Conservation (phyloP, 345 rosid genomes). For the Lepidium didymum region DNA sequence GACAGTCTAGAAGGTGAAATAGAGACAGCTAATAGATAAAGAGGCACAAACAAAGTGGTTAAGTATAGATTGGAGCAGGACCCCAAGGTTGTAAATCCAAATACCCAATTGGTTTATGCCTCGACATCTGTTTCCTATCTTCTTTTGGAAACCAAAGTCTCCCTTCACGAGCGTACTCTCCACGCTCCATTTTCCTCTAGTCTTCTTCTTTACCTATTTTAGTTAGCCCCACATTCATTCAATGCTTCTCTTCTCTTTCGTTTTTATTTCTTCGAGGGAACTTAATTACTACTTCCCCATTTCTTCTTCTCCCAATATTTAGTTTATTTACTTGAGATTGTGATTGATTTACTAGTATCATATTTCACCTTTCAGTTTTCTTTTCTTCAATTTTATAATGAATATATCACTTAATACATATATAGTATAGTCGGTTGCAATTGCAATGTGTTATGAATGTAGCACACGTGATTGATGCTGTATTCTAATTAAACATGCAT, state of each 20-base stretch:
- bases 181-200: not conserved
- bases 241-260: slow-evolving; percentile 14
- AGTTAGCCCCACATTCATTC: slow-evolving; percentile 12
- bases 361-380: too few relatives aligned
- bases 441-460: not conserved
- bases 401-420: too few relatives aligned
- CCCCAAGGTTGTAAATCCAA: too few relatives aligned
- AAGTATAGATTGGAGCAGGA: slow-evolving; percentile 5
- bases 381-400: too few relatives aligned
- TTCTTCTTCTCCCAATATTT: slow-evolving; percentile 2
- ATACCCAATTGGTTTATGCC: slow-evolving; percentile 30
- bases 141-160: slow-evolving; percentile 17
- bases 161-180: not conserved
- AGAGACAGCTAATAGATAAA: slow-evolving; percentile 12
- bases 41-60: not conserved
- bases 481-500: not conserved
- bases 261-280: slow-evolving; percentile 1
- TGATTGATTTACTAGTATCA: not conserved
- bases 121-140: slow-evolving; percentile 34
- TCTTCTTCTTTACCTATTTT: not conserved
- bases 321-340: not conserved
- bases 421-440: too few relatives aligned
- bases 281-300: not conserved
- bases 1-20: slow-evolving; percentile 4
- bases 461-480: not conserved